phyloP scores from a whole-genome alignment of 208 protist genomes.

The Acanthamoeba sp. region DNA sequence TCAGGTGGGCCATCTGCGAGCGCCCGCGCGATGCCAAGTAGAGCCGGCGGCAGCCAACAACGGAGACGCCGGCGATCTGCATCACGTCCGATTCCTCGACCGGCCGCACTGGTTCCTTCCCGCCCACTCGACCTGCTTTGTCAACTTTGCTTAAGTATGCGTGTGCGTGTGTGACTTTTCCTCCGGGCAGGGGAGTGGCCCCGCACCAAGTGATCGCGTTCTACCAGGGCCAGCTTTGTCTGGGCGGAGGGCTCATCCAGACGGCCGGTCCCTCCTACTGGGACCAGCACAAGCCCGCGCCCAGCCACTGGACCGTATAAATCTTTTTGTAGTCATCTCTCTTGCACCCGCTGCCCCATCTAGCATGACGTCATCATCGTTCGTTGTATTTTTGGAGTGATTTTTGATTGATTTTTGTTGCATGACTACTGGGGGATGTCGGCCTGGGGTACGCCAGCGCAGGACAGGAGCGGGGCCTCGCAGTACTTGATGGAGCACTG shows the following conservation, averaged over 20 bases:
- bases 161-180: neutral
- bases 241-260: conserved; percentile 3
- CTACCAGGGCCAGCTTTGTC: neutral
- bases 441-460: neutral
- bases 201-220: conserved; percentile 43
- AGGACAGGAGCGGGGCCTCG: neutral
- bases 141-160: neutral
- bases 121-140: neutral
- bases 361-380: too few relatives aligned
- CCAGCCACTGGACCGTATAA: neutral
- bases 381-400: too few relatives aligned
- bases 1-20: conserved; percentile 4
- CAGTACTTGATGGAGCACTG: neutral
- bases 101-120: neutral
- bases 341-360: too few relatives aligned
- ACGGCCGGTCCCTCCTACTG: conserved; percentile 27
- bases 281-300: neutral
- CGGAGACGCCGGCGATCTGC: neutral
- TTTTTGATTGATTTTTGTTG: too few relatives aligned
- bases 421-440: neutral
- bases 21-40: neutral
- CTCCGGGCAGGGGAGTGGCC: neutral
- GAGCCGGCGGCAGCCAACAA: neutral
- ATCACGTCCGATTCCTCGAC: neutral
- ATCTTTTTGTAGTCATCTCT: too few relatives aligned